Evolutionary conservation across 495 filamentous ascomycete genomes (phyloP), one percentile per base, ranked within the genome.

Genomic region (Cercophora samala): DNA sequence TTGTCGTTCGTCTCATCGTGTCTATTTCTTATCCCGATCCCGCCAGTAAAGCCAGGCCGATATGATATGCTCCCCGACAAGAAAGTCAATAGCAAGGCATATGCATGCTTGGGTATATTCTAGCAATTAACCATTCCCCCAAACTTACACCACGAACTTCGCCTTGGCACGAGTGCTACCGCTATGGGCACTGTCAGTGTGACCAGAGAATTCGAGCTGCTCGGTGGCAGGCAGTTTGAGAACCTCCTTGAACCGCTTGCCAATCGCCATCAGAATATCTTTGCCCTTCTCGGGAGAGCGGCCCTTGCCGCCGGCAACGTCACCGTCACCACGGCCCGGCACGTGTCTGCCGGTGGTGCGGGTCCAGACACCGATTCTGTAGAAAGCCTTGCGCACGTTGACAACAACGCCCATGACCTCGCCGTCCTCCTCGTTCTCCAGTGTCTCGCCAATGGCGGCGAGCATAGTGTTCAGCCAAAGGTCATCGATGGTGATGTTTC

Each of bases 331-430:
- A 66, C 91, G 90, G 58, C 87, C 85, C 18, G 90, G 88, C 54
- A 92, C 84, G 73, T 84, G 83, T 84, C 93, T 93, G 72, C 93
- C 93, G 24, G 93, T 90, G 56, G 92, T 95, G 70, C 92, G 89
- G 62, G 93, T 97, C 93, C 93, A 97, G 69, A 86, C 83, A 65
- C 93, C 93, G 68, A 99, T 89, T 78, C 95, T 91, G 85, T 90
- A 99, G 86, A 98, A 97, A 37, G 90, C 94, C 82, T 96, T 97
- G 75, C 95, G 90, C 56, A 98, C 95, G 78, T 98, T 99, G 81
- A 98, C 94, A 29, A 99, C 95, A 22, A 98, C 96, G 67, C 95
- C 95, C 95, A 98, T 98, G 73, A 99, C 91, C 79, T 99, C 95
- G 69, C 91, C 91, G 73, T 97, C 95, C 66, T 96, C 91, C 69